Conservation (phyloP, 2,329 filamentous ascomycete species). For the Aspergillus versicolor region DNA sequence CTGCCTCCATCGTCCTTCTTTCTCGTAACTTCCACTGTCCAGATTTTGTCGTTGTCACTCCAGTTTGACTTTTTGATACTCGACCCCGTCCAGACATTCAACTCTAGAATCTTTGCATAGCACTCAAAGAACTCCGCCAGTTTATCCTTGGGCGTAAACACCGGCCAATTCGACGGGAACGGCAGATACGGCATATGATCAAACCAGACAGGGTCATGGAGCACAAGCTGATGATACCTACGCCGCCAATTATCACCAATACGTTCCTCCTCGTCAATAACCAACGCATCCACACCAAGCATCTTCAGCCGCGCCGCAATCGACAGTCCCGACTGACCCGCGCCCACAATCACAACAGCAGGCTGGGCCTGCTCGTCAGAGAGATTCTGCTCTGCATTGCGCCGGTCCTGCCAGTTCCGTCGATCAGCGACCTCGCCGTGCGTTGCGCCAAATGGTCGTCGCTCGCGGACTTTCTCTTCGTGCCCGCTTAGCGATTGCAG, state of each 20-base stretch:
- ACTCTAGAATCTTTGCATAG: conserved; percentile 64
- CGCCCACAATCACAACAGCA: conserved; percentile 62
- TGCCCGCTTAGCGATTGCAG: conserved; percentile 55
- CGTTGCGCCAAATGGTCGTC: conserved; percentile 56
- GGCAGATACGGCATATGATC: conserved; percentile 60
- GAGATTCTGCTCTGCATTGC: conserved; percentile 51
- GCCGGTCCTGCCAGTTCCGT: conserved; percentile 62
- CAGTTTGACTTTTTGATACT: conserved; percentile 51
- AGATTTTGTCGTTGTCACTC: conserved; percentile 51
- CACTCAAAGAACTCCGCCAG: conserved; percentile 67
- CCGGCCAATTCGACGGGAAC: conserved; percentile 66
- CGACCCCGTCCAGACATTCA: conserved; percentile 65
- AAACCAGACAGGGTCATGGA: conserved; percentile 65
- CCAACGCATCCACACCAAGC: conserved; percentile 54
- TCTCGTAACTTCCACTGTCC: conserved; percentile 55
- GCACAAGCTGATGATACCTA: conserved; percentile 64
- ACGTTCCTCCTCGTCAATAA: conserved; percentile 59
- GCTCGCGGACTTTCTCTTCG: conserved; percentile 50
- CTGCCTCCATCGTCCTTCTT: conserved; percentile 33
- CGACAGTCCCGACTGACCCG: conserved; percentile 61
- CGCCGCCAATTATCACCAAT: conserved; percentile 66
- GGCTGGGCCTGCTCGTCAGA: conserved; percentile 53
- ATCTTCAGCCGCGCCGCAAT: conserved; percentile 60
- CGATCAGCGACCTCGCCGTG: conserved; percentile 54
- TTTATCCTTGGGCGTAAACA: conserved; percentile 72